Conservation (phyloP, 2,329 filamentous ascomycete species). For the Pseudogymnoascus sp. region DNA sequence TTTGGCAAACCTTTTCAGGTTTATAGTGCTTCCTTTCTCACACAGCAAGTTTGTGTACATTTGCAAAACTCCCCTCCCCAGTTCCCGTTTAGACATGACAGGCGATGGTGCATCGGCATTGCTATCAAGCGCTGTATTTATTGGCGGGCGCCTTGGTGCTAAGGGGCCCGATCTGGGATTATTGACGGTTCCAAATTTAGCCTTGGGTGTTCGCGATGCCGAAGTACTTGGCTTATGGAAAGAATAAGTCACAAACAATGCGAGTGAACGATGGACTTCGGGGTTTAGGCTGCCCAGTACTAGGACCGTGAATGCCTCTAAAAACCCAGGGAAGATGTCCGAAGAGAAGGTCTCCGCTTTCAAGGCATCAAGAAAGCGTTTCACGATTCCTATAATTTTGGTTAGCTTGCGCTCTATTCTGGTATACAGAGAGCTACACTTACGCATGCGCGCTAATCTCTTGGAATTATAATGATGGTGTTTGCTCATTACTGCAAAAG, state of each 20-base stretch:
- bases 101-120: constrained; percentile 28
- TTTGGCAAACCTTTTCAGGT: constrained; percentile 80
- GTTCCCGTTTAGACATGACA: constrained; percentile 54
- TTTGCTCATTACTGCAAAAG: constrained; percentile 83
- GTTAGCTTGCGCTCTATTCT: constrained; percentile 8
- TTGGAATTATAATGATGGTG: constrained; percentile 88
- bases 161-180: constrained; percentile 27
- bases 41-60: constrained; percentile 75
- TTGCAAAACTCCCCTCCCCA: constrained; percentile 66
- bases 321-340: constrained; percentile 66
- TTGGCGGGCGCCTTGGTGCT: constrained; percentile 23
- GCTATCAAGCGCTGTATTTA: constrained; percentile 22
- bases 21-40: constrained; percentile 55
- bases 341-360: constrained; percentile 73
- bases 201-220: constrained; percentile 43
- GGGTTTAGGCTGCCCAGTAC: constrained; percentile 73
- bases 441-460: constrained; percentile 82
- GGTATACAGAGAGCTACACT: constrained; percentile 31
- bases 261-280: constrained; percentile 76
- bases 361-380: constrained; percentile 78
- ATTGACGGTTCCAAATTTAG: constrained; percentile 37
- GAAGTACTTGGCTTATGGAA: constrained; percentile 55
- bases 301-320: constrained; percentile 69
- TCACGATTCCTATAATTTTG: constrained; percentile 63
- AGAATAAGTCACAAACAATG: constrained; percentile 87